Conservation (phyloP, 1,139 yeast species). For the Meyerozyma athensensis region DNA sequence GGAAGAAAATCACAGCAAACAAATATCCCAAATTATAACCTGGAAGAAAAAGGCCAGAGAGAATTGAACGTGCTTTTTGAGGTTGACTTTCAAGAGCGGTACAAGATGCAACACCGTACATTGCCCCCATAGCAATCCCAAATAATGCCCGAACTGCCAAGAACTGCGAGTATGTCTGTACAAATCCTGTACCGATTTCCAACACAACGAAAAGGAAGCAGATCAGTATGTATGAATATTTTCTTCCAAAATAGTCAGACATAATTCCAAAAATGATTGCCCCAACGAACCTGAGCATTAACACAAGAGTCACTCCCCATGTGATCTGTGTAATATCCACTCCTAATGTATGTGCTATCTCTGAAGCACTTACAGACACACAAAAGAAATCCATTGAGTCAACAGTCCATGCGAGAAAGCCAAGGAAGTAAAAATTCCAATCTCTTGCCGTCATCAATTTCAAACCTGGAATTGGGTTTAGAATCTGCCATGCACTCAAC, state of each 20-base stretch:
- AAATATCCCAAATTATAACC: constrained; percentile 73
- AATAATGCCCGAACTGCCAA: constrained; percentile 65
- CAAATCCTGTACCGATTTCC: constrained; percentile 73
- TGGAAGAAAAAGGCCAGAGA: constrained; percentile 66
- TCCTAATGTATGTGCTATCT: constrained; percentile 50
- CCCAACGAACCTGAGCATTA: constrained; percentile 78
- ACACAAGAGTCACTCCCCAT: constrained; percentile 78
- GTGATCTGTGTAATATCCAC: constrained; percentile 52
- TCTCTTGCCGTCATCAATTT: constrained; percentile 40
- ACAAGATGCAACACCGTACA: constrained; percentile 64
- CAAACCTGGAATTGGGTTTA: constrained; percentile 55
- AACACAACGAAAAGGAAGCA: constrained; percentile 49
- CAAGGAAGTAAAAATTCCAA: constrained; percentile 62
- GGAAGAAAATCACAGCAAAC: constrained; percentile 57
- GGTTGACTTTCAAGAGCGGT: constrained; percentile 70
- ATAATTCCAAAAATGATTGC: constrained; percentile 64
- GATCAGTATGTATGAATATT: constrained; percentile 60
- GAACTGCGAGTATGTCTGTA: constrained; percentile 57
- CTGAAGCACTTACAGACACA: constrained; percentile 56
- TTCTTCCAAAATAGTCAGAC: constrained; percentile 68
- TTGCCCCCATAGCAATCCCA: constrained; percentile 69
- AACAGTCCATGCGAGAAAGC: constrained; percentile 72
- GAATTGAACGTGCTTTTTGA: constrained; percentile 53
- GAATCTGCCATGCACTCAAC: constrained; percentile 14
- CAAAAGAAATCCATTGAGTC: constrained; percentile 78